These are phyloP conservation scores for Salvia miltiorrhiza DNA, from an alignment of 257 asterid species.

Conservation along the genomic window DNA sequence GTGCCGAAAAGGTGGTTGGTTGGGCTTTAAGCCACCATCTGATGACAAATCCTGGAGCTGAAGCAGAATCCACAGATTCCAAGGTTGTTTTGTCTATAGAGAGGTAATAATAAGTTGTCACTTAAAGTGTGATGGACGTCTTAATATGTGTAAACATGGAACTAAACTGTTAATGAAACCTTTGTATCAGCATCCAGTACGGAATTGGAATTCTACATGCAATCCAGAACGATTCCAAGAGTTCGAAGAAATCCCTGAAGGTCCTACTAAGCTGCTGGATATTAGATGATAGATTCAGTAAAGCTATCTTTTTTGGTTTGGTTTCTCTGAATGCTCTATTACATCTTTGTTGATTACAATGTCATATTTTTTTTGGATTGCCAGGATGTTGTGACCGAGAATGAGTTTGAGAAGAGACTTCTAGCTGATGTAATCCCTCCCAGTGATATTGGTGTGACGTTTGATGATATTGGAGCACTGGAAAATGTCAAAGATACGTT, in stretches of 20 bases:
- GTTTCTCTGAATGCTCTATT: not conserved
- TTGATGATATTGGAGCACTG: conserved; percentile 93
- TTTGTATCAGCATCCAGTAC: conserved; percentile 57
- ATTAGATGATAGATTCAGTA: not conserved
- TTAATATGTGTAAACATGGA: not conserved
- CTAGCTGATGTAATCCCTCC: conserved; percentile 78
- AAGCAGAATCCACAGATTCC: conserved; percentile 27
- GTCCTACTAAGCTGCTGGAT: conserved; percentile 33
- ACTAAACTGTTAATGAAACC: conserved; percentile 15
- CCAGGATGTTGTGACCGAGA: conserved; percentile 83
- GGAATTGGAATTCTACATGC: conserved; percentile 63
- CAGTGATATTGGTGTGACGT: conserved; percentile 77
- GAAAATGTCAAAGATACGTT: conserved; percentile 86
- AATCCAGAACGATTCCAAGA: conserved; percentile 66
- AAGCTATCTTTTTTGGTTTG: not conserved
- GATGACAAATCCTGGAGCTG: conserved; percentile 53
- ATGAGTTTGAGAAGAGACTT: conserved; percentile 88
- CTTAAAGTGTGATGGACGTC: conserved; percentile 12
- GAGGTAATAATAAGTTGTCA: conserved; percentile 48
- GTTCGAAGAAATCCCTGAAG: conserved; percentile 78
- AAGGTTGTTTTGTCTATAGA: conserved; percentile 55
- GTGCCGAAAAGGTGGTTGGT: conserved; percentile 81
- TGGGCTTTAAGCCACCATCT: conserved; percentile 79
- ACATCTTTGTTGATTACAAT: conserved; percentile 13
- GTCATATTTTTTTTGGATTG: conserved; percentile 21